Evolutionary conservation across 257 asterid species (phyloP), one percentile per base, ranked within the genome.

Genomic region (Vinca minor): DNA sequence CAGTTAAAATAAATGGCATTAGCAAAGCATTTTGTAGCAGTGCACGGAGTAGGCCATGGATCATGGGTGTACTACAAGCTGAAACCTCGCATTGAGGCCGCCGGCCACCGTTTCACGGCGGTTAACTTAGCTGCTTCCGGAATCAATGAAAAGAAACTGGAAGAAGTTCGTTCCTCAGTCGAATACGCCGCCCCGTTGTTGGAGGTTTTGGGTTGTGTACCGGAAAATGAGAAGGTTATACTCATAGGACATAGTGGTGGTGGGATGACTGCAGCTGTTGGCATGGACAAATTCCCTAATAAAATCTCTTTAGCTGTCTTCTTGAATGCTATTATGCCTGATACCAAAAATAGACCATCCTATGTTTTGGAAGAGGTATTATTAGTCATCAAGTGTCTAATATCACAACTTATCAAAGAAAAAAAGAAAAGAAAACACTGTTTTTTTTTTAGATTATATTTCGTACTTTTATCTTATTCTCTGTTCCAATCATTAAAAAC

Each of bases 1-100:
- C n/a, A n/a, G n/a, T n/a, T n/a, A 8, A 70, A 48, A 14, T 70
- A 10, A 46, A 68, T 74, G 75, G 75, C 21, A 5, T 71, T 57
- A 21, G 54, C 49, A 34, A 53, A 78, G 78, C 91, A 82, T 57
- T 79, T 84, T 62, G 83, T 84, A 20, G 82, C 83, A 2, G 83
- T 82, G 41, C 91, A 84, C 42, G 91, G 91, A 18, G 91, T 74
- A n/a, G 79, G 91, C 23, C 91, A 84, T 21, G 91, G 91, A 9
- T 63, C 86, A 10, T 82, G 91, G 91, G 84, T 78, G 1, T 84
- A 78, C 68, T 84, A 84, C 84, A 84, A 84, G 80, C 83, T 84
- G 9, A 84, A 84, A 79, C 91, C 86, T 0, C 84, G 78, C 2
- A 39, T 84, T 8, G 91, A 84, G 73, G 81, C 83, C 0, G 77